A percentile compares a stretch with the other conserved stretches of the same genome.
phyloP scores from a whole-genome alignment of 192 early-diverging fungal genomes.

The Podila verticillata region DNA sequence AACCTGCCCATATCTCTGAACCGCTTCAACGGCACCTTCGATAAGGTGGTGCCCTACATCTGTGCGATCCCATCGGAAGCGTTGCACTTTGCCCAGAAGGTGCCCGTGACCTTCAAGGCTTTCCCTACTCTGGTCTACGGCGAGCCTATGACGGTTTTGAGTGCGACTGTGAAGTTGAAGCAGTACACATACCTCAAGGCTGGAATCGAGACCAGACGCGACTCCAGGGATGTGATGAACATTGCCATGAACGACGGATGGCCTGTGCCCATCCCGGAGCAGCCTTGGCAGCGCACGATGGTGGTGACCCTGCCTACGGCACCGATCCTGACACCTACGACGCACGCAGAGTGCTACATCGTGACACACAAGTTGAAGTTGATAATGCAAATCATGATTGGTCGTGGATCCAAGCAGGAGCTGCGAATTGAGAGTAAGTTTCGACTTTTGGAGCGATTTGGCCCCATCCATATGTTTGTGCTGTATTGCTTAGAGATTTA shows the following conservation, averaged over 20 bases:
- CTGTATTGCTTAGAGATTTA: neutral
- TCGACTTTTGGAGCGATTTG: neutral
- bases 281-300: neutral
- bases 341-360: neutral
- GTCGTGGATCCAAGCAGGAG: neutral
- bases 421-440: slow-evolving; percentile 9
- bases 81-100: slow-evolving; percentile 12
- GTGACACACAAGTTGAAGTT: slow-evolving; percentile 5
- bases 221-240: slow-evolving; percentile 8
- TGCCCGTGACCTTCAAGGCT: slow-evolving; percentile 26
- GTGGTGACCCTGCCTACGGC: neutral
- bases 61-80: slow-evolving; percentile 18
- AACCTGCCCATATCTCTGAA: neutral
- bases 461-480: neutral
- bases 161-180: slow-evolving; percentile 32
- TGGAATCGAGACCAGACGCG: neutral
- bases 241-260: too few species aligned
- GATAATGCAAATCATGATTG: slow-evolving; percentile 6
- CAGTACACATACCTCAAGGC: slow-evolving; percentile 13
- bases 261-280: too few species aligned
- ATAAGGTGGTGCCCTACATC: slow-evolving; percentile 1
- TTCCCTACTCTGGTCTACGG: neutral
- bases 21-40: slow-evolving; percentile 4
- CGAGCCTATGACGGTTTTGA: neutral
- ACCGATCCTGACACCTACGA: neutral